Evolutionary conservation across 805 yeast genomes (phyloP), one percentile per base, ranked within the genome.

Genomic region (Saccharomycopsis guyanensis): DNA sequence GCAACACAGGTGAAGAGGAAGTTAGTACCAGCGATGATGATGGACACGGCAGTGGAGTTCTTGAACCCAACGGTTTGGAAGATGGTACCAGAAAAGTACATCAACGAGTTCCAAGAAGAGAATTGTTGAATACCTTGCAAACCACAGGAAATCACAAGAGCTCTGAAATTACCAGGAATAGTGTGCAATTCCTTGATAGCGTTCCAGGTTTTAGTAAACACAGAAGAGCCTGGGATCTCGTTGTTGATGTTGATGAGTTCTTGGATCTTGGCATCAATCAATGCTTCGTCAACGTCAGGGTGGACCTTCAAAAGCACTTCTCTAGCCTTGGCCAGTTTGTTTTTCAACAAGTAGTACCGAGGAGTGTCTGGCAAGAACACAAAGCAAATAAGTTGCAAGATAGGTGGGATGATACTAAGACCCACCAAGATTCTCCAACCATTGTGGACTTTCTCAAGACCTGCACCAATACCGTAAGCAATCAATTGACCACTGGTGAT

Each of bases 361-460:
- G 98, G 98, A 10, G 97, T 88, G 59, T 91, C 98, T 10, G 98
- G 97, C 64, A 91, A 75, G 68, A 86, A 89, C 58, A 78, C 63
- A 61, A 93, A 89, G 42, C 86, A 73, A 18, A 71, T 68, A 61
- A 86, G 75, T 67, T 91, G 97, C 23, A 80, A 53, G 16, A 73
- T 80, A 4, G 96, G 85, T 12, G 97, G 97, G 24, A 91, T 75
- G 69, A 93, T 75, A 40, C 96, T 83, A 31, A 93, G 66, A 3
- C 97, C 97, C 31, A 93, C 96, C 23, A 87, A 72, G 37, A 87
- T 76, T 63, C 97, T 77, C 97, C 97, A 91, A 44, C 97, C 97
- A 57, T 86, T 81, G 49, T 73, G 55, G 23, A 86, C 83, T 37
- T 71, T 66, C 31, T 76, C 73, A 36, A 89, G 71, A 23, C 95